Conservation (phyloP, 768 basidiomycete species). For the Omphalotus guepiniiformis region DNA sequence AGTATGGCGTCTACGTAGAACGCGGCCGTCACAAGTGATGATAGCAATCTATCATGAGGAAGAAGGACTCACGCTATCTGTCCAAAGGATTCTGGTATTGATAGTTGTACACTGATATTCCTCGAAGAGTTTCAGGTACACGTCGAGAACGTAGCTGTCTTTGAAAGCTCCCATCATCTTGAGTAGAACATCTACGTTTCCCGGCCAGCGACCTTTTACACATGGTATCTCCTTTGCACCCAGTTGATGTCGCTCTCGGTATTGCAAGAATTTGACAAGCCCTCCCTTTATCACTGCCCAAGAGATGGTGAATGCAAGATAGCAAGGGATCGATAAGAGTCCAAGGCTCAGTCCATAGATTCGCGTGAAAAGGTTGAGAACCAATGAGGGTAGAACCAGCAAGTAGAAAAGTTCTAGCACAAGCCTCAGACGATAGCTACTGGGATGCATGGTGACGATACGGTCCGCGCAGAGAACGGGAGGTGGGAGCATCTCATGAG, state of each 20-base stretch:
- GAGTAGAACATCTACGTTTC: conserved; percentile 69
- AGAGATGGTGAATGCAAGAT: conserved; percentile 36
- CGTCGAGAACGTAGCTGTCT: conserved; percentile 57
- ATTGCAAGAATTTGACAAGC: conserved; percentile 32
- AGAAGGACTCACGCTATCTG: conserved; percentile 50
- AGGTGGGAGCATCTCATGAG: too few relatives aligned
- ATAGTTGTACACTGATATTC: conserved; percentile 69
- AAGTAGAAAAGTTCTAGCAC: conserved; percentile 40
- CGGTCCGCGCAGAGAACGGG: too few relatives aligned
- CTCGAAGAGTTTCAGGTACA: conserved; percentile 61
- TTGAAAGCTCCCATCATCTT: conserved; percentile 51
- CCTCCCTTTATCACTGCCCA: conserved; percentile 34
- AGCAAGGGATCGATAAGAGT: conserved; percentile 29
- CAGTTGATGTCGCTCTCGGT: conserved; percentile 40
- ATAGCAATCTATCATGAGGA: neutral
- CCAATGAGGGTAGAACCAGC: conserved; percentile 36
- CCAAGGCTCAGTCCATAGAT: conserved; percentile 29
- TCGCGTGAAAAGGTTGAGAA: conserved; percentile 24
- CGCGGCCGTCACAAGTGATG: too few relatives aligned
- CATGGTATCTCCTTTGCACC: conserved; percentile 51
- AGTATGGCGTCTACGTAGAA: too few relatives aligned
- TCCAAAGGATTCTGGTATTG: conserved; percentile 66
- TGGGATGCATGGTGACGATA: conserved; percentile 42
- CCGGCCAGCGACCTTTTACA: conserved; percentile 69
- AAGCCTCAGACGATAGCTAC: conserved; percentile 47